Conservation (phyloP, 2,329 filamentous ascomycete species). For the Pseudocercospora eumusae region DNA sequence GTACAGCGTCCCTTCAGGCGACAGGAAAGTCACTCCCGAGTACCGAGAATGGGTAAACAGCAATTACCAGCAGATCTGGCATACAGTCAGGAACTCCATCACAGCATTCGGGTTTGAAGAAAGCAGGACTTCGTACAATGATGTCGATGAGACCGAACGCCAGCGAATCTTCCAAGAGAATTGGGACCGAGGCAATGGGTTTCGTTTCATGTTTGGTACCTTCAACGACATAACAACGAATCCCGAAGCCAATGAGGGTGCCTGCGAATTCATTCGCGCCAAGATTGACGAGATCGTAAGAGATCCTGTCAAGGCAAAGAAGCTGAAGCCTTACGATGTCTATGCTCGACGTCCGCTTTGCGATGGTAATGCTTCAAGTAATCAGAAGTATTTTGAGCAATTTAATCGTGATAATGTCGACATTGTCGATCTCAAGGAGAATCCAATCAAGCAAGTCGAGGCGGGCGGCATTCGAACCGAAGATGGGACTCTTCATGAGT, state of each 20-base stretch:
- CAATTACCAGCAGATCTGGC: conserved; percentile 40
- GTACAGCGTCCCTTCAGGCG: conserved; percentile 41
- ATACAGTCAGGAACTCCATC: conserved; percentile 33
- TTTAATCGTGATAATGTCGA: conserved; percentile 47
- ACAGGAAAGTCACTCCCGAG: conserved; percentile 33
- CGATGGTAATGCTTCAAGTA: conserved; percentile 42
- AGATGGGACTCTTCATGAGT: conserved; percentile 44
- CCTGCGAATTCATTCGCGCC: conserved; percentile 58
- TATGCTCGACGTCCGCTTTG: conserved; percentile 47
- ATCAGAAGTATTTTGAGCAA: conserved; percentile 52
- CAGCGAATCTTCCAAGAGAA: conserved; percentile 51
- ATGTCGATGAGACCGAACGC: conserved; percentile 42
- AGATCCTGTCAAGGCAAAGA: conserved; percentile 52
- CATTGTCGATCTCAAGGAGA: conserved; percentile 46
- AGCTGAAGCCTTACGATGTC: conserved; percentile 55
- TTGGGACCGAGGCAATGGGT: conserved; percentile 55
- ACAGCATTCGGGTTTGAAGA: conserved; percentile 42
- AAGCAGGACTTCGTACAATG: conserved; percentile 29
- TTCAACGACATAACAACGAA: conserved; percentile 57
- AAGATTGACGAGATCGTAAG: conserved; percentile 55
- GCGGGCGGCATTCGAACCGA: conserved; percentile 51
- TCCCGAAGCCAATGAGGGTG: conserved; percentile 53
- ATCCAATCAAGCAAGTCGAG: conserved; percentile 53
- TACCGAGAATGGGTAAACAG: conserved; percentile 40
- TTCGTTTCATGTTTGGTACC: conserved; percentile 55